These are phyloP conservation scores for Tetrahymena borealis DNA, from an alignment of 73 alveolate species.

Conservation along the genomic window DNA sequence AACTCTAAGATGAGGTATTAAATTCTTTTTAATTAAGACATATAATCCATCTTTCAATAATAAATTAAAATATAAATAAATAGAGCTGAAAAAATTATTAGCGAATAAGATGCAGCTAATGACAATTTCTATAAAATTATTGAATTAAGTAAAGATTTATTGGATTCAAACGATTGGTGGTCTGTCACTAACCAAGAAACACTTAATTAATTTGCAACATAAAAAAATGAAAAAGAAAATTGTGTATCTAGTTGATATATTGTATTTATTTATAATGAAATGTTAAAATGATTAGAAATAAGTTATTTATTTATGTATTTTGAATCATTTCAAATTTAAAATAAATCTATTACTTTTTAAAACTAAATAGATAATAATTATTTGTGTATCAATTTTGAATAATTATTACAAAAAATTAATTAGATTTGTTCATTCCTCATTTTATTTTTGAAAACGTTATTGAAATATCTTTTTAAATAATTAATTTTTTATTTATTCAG, in stretches of 20 bases:
- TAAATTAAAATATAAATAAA: background rate
- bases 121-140: background rate
- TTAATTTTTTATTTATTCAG: background rate
- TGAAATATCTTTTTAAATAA: background rate
- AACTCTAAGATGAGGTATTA: constrained; percentile 53
- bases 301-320: no score
- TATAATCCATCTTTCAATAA: background rate
- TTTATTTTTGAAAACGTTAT: background rate
- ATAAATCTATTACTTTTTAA: no score
- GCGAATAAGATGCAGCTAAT: background rate
- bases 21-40: background rate
- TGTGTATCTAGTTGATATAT: background rate
- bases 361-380: no score
- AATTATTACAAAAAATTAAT: background rate
- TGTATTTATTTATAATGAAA: no score
- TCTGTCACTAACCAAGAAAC: background rate
- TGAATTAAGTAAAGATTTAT: background rate
- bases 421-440: background rate
- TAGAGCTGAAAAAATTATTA: background rate
- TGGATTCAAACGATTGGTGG: background rate
- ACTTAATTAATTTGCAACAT: background rate
- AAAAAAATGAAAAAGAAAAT: background rate
- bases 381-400: no score
- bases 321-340: no score
- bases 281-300: no score